Evolutionary conservation across 805 yeast species (phyloP), one percentile per base, ranked within the genome.

Genomic region (Kodamaea fukazawae): DNA sequence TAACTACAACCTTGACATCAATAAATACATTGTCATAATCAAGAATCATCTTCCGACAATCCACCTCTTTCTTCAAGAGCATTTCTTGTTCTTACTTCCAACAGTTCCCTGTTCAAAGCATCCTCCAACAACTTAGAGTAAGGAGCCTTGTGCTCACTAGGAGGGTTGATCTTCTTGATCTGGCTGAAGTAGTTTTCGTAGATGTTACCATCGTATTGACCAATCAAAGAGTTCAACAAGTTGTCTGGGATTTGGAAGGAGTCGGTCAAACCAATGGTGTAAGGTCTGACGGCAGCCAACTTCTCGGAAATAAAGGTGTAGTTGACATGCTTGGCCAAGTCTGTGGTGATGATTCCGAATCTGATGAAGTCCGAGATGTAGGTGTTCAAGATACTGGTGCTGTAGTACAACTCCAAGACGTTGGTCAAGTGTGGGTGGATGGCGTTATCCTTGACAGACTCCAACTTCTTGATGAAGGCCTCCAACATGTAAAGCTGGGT

Each of bases 201-300:
- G 42, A 69, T 57, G 52, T 69, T 61, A 46, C 75, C 75, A 45
- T 69, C 61, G 54, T 61, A 69, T 43, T 58, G 58, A 36, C 71
- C 75, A 38, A 70, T 58, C 23, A 67, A 61, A 4, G 75, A 61
- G 56, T 67, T 66, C 40, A 69, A 54, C 48, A 69, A 43, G 66
- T 60, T 65, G 49, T 70, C 75, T 6, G 73, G 54, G 54, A 58
- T 59, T 58, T 64, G 66, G 67, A 70, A 69, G 13, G 73, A 55
- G 48, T 70, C 75, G 23, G 71, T 68, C 44, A 62, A 65, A 7
- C 68, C 62, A 42, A 70, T 55, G 33, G 57, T 66, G 43, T 65
- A 58, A 13, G 73, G 73, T 54, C 75, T 65, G 40, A 70, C 38
- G 38, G 54, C 60, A n/a, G 50, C 39, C 45, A 61, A 61, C 41